These are phyloP conservation scores for Biscogniauxia marginata DNA, from an alignment of 2,329 filamentous ascomycete genomes.

Conservation along the genomic window DNA sequence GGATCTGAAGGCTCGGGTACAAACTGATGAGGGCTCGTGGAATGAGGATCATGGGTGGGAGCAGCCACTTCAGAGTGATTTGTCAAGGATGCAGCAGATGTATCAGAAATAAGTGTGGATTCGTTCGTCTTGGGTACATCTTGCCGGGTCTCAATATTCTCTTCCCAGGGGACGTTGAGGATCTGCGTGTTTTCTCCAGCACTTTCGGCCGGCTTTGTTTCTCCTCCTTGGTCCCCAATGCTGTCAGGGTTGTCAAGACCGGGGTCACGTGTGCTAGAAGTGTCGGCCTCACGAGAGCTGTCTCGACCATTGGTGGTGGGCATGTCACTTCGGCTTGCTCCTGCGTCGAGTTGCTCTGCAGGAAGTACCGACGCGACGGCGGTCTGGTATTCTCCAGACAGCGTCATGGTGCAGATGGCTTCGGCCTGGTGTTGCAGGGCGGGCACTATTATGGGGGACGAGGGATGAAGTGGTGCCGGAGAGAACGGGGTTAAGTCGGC, in stretches of 20 bases:
- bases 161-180: slow-evolving; percentile 47
- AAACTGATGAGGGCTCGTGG: slow-evolving; percentile 15
- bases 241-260: slow-evolving; percentile 33
- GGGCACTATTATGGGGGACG: slow-evolving; percentile 47
- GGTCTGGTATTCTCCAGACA: slow-evolving; percentile 26
- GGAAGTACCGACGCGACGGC: slow-evolving; percentile 9
- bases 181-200: slow-evolving; percentile 52
- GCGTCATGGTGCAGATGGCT: slow-evolving; percentile 45
- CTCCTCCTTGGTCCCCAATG: slow-evolving; percentile 20
- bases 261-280: neutral
- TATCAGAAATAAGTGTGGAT: slow-evolving; percentile 18
- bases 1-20: slow-evolving; percentile 28
- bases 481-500: slow-evolving; percentile 53
- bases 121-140: slow-evolving; percentile 44
- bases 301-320: slow-evolving; percentile 2
- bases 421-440: slow-evolving; percentile 53
- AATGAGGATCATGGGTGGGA: slow-evolving; percentile 15
- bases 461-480: slow-evolving; percentile 47
- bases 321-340: slow-evolving; percentile 7
- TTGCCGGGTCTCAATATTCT: slow-evolving; percentile 32
- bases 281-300: neutral
- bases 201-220: slow-evolving; percentile 30
- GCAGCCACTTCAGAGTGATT: slow-evolving; percentile 13
- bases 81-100: slow-evolving; percentile 16
- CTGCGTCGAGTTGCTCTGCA: neutral